Evolutionary conservation across 2,329 filamentous ascomycete genomes (phyloP).

Genomic region (Microdochium paspali): DNA sequence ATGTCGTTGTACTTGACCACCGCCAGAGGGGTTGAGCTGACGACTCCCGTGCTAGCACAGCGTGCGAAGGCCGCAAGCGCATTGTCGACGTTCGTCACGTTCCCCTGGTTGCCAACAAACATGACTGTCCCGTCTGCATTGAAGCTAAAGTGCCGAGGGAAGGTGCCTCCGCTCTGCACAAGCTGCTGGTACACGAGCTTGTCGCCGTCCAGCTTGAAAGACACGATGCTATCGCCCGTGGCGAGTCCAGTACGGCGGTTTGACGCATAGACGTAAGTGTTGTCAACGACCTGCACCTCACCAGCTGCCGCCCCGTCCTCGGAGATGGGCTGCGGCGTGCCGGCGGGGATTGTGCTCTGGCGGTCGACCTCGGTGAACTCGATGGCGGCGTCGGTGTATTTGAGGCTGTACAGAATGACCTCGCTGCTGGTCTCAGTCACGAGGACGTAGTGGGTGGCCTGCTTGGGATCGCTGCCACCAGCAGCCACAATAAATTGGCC

Average conservation of each 20-base stretch:
- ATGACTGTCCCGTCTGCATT: slow-evolving; percentile 22
- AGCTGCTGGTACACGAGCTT: slow-evolving; percentile 11
- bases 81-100: slow-evolving; percentile 5
- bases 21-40: slow-evolving; percentile 12
- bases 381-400: slow-evolving; percentile 25
- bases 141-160: slow-evolving; percentile 38
- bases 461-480: slow-evolving; percentile 14
- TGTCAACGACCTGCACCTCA: slow-evolving; percentile 32
- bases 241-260: slow-evolving; percentile 37
- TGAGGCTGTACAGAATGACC: slow-evolving; percentile 30
- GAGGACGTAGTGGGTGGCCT: slow-evolving; percentile 34
- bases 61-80: slow-evolving; percentile 30
- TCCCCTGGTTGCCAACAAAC: slow-evolving; percentile 35
- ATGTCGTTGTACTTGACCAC: slow-evolving; percentile 6
- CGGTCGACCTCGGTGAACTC: slow-evolving; percentile 24
- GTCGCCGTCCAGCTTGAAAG: slow-evolving; percentile 24
- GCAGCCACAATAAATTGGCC: slow-evolving; percentile 33
- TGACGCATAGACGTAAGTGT: slow-evolving; percentile 37
- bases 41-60: slow-evolving; percentile 6
- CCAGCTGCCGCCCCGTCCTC: slow-evolving; percentile 30
- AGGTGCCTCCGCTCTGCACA: slow-evolving; percentile 14
- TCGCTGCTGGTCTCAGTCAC: slow-evolving; percentile 36
- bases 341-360: slow-evolving; percentile 26
- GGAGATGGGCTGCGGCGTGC: slow-evolving; percentile 20
- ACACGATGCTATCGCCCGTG: slow-evolving; percentile 34